A percentile compares a stretch with the other conserved stretches of the same genome.
These are phyloP conservation scores for Mucor velutinosus DNA, from an alignment of 371 early-diverging fungal genomes.

Conservation along the genomic window DNA sequence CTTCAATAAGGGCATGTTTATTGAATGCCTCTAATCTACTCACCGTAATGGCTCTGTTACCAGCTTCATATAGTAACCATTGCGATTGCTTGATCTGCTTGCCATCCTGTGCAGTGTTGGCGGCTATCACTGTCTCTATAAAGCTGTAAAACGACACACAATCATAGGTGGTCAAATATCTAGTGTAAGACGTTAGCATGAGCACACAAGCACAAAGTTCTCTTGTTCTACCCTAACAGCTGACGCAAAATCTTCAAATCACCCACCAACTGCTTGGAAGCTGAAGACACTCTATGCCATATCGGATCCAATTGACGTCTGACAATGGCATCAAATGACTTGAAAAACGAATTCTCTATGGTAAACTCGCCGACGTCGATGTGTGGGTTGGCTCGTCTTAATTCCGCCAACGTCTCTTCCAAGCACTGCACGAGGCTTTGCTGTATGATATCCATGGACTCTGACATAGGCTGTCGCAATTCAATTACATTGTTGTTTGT, in stretches of 20 bases:
- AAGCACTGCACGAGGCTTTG: conserved; percentile 85
- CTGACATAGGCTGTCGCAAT: conserved; percentile 79
- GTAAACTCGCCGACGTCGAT: conserved; percentile 86
- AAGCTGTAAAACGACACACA: conserved; percentile 86
- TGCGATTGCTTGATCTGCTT: conserved; percentile 53
- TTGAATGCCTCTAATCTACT: not conserved
- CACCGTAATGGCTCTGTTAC: conserved; percentile 70
- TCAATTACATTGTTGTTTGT: conserved; percentile 73
- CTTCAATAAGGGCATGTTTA: not conserved
- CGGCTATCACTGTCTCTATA: conserved; percentile 79
- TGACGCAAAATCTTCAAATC: conserved; percentile 78
- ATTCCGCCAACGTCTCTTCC: conserved; percentile 76
- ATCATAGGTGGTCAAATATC: conserved; percentile 83
- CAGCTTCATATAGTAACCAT: conserved; percentile 90
- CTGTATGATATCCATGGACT: conserved; percentile 84
- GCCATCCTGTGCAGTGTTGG: conserved; percentile 44
- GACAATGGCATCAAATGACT: conserved; percentile 78
- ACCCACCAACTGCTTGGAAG: conserved; percentile 74
- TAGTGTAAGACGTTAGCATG: conserved; percentile 2
- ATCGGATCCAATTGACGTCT: conserved; percentile 80
- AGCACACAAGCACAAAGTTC: too few species aligned
- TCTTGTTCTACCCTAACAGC: conserved; percentile 54
- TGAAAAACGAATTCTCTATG: conserved; percentile 83
- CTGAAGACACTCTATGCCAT: conserved; percentile 83
- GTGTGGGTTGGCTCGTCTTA: conserved; percentile 66